These are phyloP conservation scores for Schizophyllum commune DNA, from an alignment of 1,284 basidiomycete genomes.

Conservation along the genomic window DNA sequence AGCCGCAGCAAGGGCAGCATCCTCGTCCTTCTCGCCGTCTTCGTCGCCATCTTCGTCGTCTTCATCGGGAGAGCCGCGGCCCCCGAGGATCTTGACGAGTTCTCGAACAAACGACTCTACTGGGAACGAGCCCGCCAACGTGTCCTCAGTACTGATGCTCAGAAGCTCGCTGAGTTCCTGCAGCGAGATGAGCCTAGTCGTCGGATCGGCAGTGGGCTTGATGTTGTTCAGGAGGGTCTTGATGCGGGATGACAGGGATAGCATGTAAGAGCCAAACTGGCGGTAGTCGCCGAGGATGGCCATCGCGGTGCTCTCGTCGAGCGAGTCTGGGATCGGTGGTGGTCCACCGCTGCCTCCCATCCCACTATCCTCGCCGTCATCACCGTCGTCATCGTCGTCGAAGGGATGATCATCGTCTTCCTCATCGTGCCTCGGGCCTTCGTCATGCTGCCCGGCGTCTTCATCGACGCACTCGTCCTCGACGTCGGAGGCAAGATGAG, in stretches of 20 bases:
- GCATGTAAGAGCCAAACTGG: conserved; percentile 86
- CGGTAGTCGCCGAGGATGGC: conserved; percentile 81
- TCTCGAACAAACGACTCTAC: conserved; percentile 91
- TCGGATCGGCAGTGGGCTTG: conserved; percentile 73
- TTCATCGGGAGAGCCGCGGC: conserved; percentile 68
- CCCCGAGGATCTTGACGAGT: conserved; percentile 87
- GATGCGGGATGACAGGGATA: conserved; percentile 77
- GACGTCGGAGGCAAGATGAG: conserved; percentile 53
- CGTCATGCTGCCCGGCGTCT: conserved; percentile 27
- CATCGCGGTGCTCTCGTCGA: conserved; percentile 71
- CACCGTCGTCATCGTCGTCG: conserved; percentile 34
- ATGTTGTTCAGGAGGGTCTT: conserved; percentile 89
- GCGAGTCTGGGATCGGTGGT: conserved; percentile 42
- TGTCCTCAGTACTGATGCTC: conserved; percentile 96
- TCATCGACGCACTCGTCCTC: conserved; percentile 34
- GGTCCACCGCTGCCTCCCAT: conserved; percentile 19
- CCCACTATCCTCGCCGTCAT: conserved; percentile 33
- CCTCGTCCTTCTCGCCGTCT: conserved; percentile 66
- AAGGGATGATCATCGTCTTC: conserved; percentile 26
- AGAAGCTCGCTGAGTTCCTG: conserved; percentile 94
- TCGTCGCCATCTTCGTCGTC: conserved; percentile 51
- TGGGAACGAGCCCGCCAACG: conserved; percentile 90
- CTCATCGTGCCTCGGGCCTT: conserved; percentile 32
- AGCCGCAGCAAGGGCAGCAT: conserved; percentile 79
- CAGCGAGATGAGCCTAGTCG: conserved; percentile 80